These are phyloP conservation scores for Phalaenopsis aphrodite DNA, from an alignment of 106 monocot species.

Conservation along the genomic window DNA sequence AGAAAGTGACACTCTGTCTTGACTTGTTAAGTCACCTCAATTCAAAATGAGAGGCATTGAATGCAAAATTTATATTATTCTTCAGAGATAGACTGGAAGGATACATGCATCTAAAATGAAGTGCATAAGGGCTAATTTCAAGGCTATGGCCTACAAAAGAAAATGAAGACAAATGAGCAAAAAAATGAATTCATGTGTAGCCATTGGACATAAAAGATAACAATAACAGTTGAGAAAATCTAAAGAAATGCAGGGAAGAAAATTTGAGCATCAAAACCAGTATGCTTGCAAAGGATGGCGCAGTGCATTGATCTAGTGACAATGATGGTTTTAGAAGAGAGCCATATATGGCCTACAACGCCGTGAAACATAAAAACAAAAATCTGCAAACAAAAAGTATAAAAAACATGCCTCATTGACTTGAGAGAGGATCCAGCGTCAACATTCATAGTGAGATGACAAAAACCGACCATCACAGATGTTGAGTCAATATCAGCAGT, in stretches of 20 bases:
- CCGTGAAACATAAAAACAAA: too few species aligned
- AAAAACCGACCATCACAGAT: too few species aligned
- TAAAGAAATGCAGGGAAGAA: background rate
- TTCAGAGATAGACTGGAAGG: conserved; percentile 13
- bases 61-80: background rate
- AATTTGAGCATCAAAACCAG: background rate
- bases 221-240: background rate
- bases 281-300: too few species aligned
- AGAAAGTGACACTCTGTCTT: conserved; percentile 39
- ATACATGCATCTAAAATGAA: conserved; percentile 58
- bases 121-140: conserved; percentile 27
- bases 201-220: background rate
- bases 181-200: background rate
- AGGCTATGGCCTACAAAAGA: conserved; percentile 39
- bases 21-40: conserved; percentile 22
- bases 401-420: too few species aligned
- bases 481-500: too few species aligned
- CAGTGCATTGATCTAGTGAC: too few species aligned
- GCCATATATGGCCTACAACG: too few species aligned
- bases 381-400: too few species aligned
- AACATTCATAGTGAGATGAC: too few species aligned
- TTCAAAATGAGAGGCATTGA: background rate
- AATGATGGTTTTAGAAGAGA: too few species aligned
- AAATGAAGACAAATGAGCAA: background rate
- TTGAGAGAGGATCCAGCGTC: too few species aligned